Evolutionary conservation across 331 rosid species (phyloP).

Genomic region (Malus hybrid): DNA sequence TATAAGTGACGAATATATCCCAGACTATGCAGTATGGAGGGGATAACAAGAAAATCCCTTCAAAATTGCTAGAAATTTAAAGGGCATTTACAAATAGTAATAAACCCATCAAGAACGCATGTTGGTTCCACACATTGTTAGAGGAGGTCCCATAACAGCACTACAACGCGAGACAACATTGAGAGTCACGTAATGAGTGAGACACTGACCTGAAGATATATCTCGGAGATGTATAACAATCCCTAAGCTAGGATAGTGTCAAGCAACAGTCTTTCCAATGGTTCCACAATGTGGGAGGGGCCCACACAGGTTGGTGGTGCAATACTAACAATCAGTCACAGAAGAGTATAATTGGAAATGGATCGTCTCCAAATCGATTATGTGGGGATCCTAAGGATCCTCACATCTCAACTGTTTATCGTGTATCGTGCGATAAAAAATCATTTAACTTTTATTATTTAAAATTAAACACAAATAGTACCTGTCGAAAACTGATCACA

Average conservation of each 20-base stretch:
- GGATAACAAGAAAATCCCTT: not conserved
- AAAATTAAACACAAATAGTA: too few relatives aligned
- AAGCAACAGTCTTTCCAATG: not conserved
- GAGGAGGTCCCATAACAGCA: too few relatives aligned
- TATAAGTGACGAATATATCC: conserved; percentile 29
- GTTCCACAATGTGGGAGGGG: not conserved
- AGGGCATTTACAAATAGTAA: too few relatives aligned
- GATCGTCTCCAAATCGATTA: too few relatives aligned
- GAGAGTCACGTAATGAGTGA: not conserved
- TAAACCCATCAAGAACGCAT: not conserved
- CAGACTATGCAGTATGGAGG: not conserved
- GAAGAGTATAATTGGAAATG: not conserved
- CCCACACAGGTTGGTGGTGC: not conserved
- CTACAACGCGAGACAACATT: not conserved
- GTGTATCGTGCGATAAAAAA: too few relatives aligned
- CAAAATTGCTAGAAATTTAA: not conserved
- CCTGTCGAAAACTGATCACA: too few relatives aligned
- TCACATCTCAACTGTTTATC: too few relatives aligned
- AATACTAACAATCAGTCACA: not conserved
- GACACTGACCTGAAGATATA: too few relatives aligned
- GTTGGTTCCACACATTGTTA: too few relatives aligned
- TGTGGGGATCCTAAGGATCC: too few relatives aligned
- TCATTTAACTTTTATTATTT: too few relatives aligned
- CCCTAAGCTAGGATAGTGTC: not conserved
- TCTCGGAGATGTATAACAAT: too few relatives aligned